Base-by-base conservation (phyloP, 371 early-diverging fungal species). In the Sporodiniella umbellata region DNA sequence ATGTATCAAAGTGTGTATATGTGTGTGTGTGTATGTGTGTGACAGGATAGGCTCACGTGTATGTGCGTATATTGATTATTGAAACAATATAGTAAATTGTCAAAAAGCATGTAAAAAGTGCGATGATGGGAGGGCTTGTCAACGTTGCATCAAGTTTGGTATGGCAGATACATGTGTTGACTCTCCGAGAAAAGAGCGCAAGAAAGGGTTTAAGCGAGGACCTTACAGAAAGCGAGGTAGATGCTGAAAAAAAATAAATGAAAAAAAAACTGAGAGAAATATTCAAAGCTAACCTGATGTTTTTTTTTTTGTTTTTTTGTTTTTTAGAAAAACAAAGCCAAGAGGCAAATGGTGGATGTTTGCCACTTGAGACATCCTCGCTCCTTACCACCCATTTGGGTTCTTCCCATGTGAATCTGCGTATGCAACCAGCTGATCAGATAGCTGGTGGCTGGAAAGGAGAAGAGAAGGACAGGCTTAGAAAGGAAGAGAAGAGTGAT, bases 31-130 rank as follows among this genome's bases (percentile, higher is more conserved):
- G n/a, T n/a, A n/a, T n/a, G n/a, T n/a, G n/a, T n/a, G n/a, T n/a
- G n/a, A n/a, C n/a, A n/a, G n/a, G n/a, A n/a, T n/a, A n/a, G n/a
- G 35, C 15, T 33, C n/a, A 47, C 15, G 47, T 33, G 22, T 14
- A 15, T 35, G 30, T 25, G 17, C n/a, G 15, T 2, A 26, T 39
- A 33, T 3, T 14, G 5, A 23, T 10, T 39, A 6, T 22, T 33
- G 11, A 10, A 10, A 28, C 10, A 7, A 7, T 2, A 25, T 25
- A 56, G 62, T 68, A 7, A 75, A 81, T 54, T 79, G 75, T 1
- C 72, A 77, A 21, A 80, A 75, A 50, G 81, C 81, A 0, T 84
- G 84, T 50, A 75, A 76, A 12, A 58, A 66, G 15, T 84, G 84
- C 51, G 81, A 80, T 51, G 64, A 64, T 10, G 66, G 67, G 14